Conservation (phyloP, 805 yeast species). For the Barnettozyma pratensis region DNA sequence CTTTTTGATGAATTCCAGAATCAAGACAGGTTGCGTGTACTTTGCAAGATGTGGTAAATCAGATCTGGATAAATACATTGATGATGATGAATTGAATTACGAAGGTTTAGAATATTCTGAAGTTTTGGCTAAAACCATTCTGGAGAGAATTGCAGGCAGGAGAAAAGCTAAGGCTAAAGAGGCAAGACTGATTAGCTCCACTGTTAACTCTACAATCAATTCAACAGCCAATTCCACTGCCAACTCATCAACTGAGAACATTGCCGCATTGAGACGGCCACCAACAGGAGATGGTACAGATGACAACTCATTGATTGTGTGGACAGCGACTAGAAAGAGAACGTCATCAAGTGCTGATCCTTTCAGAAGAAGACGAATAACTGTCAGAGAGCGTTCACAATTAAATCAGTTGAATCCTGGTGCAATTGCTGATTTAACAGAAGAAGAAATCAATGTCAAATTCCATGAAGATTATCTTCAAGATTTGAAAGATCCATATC, state of each 20-base stretch:
- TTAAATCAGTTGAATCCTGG: constrained; percentile 90
- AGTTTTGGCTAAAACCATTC: constrained; percentile 54
- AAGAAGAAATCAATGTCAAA: constrained; percentile 49
- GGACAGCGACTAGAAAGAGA: constrained; percentile 90
- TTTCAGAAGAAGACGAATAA: constrained; percentile 58
- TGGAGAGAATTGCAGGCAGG: constrained; percentile 29
- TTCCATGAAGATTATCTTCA: constrained; percentile 69
- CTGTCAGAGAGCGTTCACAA: constrained; percentile 72
- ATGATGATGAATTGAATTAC: constrained; percentile 79
- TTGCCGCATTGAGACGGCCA: constrained; percentile 27
- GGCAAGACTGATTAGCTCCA: constrained; percentile 5
- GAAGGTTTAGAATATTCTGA: constrained; percentile 67
- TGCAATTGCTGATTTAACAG: constrained; percentile 64
- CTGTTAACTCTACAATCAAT: not conserved
- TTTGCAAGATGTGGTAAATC: constrained; percentile 76
- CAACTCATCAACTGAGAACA: constrained; percentile 15
- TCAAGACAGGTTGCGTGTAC: constrained; percentile 84
- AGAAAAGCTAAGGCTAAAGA: constrained; percentile 11
- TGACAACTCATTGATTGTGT: constrained; percentile 69
- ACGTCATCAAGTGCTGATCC: constrained; percentile 74
- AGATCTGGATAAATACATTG: constrained; percentile 47
- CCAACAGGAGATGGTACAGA: constrained; percentile 50
- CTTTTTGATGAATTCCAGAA: constrained; percentile 85
- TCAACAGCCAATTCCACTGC: not conserved
- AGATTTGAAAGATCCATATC: constrained; percentile 77